Percentiles rank a stretch among this genome's conserved stretches.
phyloP scores from a whole-genome alignment of 352 stramenopile genomes.

The Phytophthora hibernalis region DNA sequence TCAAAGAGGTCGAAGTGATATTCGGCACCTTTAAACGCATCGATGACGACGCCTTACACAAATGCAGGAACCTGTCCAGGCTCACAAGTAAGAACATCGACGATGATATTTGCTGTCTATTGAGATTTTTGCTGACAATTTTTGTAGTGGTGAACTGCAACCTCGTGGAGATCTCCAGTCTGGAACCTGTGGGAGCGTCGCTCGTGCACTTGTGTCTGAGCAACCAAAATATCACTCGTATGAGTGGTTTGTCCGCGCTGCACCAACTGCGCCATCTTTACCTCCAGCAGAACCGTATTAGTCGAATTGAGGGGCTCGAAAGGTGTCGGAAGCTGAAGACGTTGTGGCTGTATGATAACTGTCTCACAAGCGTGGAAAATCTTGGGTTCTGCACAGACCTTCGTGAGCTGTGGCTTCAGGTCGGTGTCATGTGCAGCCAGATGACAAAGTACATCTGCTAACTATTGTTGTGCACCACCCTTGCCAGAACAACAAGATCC shows the following conservation, averaged over 20 bases:
- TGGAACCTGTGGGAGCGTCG: slow-evolving; percentile 63
- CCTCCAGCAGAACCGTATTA: slow-evolving; percentile 85
- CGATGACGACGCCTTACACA: slow-evolving; percentile 44
- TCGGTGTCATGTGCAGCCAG: slow-evolving; percentile 7
- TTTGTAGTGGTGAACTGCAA: slow-evolving; percentile 77
- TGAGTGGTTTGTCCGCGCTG: slow-evolving; percentile 62
- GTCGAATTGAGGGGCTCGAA: slow-evolving; percentile 79
- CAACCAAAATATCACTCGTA: slow-evolving; percentile 67
- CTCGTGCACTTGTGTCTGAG: slow-evolving; percentile 83
- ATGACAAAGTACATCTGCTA: neutral
- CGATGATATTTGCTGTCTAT: neutral
- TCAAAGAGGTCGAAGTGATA: slow-evolving; percentile 87
- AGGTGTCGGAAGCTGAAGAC: slow-evolving; percentile 67
- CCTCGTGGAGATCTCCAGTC: slow-evolving; percentile 51
- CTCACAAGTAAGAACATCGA: slow-evolving; percentile 52
- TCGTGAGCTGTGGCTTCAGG: slow-evolving; percentile 86
- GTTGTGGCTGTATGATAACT: slow-evolving; percentile 86
- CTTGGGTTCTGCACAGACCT: slow-evolving; percentile 73
- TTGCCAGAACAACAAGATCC: slow-evolving; percentile 72
- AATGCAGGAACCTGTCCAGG: slow-evolving; percentile 59
- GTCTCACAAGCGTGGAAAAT: slow-evolving; percentile 64
- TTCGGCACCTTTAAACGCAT: slow-evolving; percentile 71
- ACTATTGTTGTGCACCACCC: neutral
- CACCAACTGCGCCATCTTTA: slow-evolving; percentile 74
- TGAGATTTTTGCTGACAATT: neutral